phyloP scores from a whole-genome alignment of 306 rosid genomes.

The Mucuna pruriens region DNA sequence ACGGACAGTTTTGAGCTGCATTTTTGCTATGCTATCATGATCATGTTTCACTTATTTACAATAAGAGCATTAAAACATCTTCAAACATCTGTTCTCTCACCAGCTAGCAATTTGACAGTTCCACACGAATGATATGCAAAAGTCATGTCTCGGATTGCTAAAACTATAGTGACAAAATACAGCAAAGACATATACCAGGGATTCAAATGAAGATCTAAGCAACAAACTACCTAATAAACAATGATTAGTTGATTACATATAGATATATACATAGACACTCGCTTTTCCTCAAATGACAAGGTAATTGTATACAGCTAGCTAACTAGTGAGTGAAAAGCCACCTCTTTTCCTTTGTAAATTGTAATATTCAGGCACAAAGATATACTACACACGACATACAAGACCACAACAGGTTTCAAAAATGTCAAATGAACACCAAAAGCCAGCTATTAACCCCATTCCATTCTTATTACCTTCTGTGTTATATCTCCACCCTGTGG shows the following conservation, averaged over 20 bases:
- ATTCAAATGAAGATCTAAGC: conserved; percentile 48
- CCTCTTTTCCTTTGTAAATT: conserved; percentile 46
- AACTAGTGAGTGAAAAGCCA: conserved; percentile 60
- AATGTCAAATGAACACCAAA: conserved; percentile 61
- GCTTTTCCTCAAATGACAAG: conserved; percentile 58
- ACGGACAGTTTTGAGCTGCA: background rate
- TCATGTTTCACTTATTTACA: conserved; percentile 1
- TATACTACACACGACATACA: conserved; percentile 60
- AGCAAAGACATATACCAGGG: conserved; percentile 19
- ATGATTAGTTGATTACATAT: conserved; percentile 79
- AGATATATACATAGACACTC: conserved; percentile 79
- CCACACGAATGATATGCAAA: conserved; percentile 6
- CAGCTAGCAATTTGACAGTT: conserved; percentile 10
- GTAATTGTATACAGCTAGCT: conserved; percentile 81
- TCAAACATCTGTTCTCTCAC: conserved; percentile 28
- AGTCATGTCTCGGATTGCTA: conserved; percentile 34
- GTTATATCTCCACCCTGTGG: conserved; percentile 70
- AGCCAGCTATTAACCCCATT: conserved; percentile 67
- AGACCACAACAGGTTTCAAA: conserved; percentile 61
- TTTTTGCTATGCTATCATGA: conserved; percentile 6
- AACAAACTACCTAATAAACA: conserved; percentile 57
- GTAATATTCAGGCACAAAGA: conserved; percentile 58
- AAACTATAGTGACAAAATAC: conserved; percentile 17
- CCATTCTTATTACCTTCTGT: conserved; percentile 67
- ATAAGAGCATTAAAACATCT: background rate